Conservation (phyloP, 805 yeast species). For the Yarrowia keelungensis region DNA sequence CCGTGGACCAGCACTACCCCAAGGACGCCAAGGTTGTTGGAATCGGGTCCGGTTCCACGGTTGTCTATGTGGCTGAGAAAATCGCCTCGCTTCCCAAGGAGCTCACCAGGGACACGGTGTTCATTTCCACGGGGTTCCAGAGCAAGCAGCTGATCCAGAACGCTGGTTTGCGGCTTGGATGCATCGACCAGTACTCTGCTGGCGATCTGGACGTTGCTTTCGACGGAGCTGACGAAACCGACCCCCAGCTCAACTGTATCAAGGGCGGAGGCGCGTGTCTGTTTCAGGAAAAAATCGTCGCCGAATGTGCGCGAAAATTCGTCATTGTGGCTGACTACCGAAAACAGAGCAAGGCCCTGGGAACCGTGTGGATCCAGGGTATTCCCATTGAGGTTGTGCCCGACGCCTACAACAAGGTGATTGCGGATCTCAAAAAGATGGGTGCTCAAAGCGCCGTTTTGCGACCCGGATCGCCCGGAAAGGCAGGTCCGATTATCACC, state of each 20-base stretch:
- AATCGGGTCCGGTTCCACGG: slow-evolving; percentile 96
- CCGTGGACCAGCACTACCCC: slow-evolving; percentile 88
- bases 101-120: slow-evolving; percentile 63
- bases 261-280: slow-evolving; percentile 99
- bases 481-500: slow-evolving; percentile 97
- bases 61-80: slow-evolving; percentile 95
- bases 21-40: slow-evolving; percentile 77
- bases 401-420: slow-evolving; percentile 78
- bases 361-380: slow-evolving; percentile 85
- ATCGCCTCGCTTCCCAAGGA: slow-evolving; percentile 67
- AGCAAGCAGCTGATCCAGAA: slow-evolving; percentile 82
- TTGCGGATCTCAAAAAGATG: slow-evolving; percentile 62
- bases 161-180: slow-evolving; percentile 78
- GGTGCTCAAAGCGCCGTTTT: slow-evolving; percentile 70
- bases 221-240: slow-evolving; percentile 99
- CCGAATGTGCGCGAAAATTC: slow-evolving; percentile 75
- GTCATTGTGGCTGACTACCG: slow-evolving; percentile 91
- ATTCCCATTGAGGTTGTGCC: slow-evolving; percentile 97
- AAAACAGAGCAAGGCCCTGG: slow-evolving; percentile 77
- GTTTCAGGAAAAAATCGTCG: slow-evolving; percentile 94
- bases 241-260: slow-evolving; percentile 76
- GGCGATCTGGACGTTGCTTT: slow-evolving; percentile 89
- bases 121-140: slow-evolving; percentile 97
- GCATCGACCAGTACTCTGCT: slow-evolving; percentile 71
- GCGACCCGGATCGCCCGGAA: slow-evolving; percentile 87